Evolutionary conservation across 2,329 filamentous ascomycete genomes (phyloP).

Genomic region (Cytospora mali): DNA sequence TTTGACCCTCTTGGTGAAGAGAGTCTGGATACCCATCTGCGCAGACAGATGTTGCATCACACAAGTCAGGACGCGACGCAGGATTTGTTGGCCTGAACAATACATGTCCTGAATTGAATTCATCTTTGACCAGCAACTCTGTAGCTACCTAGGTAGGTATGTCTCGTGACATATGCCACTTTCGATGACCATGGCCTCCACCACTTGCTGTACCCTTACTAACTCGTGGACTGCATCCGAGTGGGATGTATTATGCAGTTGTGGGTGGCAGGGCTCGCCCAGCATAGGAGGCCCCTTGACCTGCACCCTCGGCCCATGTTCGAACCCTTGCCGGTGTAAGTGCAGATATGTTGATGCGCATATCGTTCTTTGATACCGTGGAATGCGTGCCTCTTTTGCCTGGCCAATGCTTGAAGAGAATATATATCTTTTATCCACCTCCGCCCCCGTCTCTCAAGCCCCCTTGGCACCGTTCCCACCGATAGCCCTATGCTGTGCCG

Average conservation of each 20-base stretch:
- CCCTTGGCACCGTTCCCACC: conserved; percentile 6
- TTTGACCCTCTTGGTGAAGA: neutral
- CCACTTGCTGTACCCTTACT: neutral
- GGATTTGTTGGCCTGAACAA: neutral
- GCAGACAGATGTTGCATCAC: neutral
- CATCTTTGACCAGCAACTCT: neutral
- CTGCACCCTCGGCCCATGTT: neutral
- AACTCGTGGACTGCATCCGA: no score
- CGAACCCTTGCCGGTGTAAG: no score
- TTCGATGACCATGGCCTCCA: no score
- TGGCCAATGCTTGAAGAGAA: neutral
- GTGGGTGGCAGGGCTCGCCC: neutral
- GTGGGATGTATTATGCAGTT: no score
- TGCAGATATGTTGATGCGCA: neutral
- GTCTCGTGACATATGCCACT: neutral
- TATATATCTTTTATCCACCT: neutral
- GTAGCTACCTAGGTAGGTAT: neutral
- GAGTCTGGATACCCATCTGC: conserved; percentile 4
- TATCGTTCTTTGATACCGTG: neutral
- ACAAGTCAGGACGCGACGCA: neutral
- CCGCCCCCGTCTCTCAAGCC: neutral
- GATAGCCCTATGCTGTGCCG: conserved; percentile 29
- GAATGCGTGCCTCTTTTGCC: neutral
- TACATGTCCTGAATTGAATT: neutral
- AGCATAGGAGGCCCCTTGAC: neutral